Percentiles rank a stretch among this genome's conserved stretches.
Conservation (phyloP, 768 basidiomycete species). For the Daedaleopsis sinensis region DNA sequence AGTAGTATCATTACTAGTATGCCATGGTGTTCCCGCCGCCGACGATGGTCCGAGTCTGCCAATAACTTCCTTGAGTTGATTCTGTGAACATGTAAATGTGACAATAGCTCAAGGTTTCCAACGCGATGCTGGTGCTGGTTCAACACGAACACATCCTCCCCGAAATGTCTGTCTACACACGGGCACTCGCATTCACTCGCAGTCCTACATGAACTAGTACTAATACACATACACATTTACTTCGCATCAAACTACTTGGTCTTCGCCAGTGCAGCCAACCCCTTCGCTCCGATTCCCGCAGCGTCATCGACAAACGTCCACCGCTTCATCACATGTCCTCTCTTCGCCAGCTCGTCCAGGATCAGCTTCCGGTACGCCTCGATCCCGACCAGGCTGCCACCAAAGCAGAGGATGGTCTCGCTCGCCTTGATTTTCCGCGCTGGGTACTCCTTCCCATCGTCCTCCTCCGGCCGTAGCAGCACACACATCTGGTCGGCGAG, state of each 20-base stretch:
- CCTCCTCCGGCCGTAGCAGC: conserved; percentile 46
- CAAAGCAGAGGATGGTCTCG: conserved; percentile 70
- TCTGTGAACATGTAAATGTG: too few species aligned
- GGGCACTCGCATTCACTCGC: too few species aligned
- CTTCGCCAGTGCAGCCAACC: conserved; percentile 44
- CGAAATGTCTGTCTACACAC: too few species aligned
- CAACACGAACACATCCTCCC: too few species aligned
- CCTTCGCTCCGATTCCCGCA: conserved; percentile 60
- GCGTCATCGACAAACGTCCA: conserved; percentile 74
- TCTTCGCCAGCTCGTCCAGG: conserved; percentile 55
- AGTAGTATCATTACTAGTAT: too few species aligned
- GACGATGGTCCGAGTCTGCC: too few species aligned
- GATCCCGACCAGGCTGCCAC: conserved; percentile 75
- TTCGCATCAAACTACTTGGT: not conserved
- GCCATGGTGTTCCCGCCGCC: too few species aligned
- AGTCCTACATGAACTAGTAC: too few species aligned
- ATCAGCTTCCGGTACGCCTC: conserved; percentile 57
- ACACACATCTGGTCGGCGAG: conserved; percentile 64
- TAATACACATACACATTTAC: too few species aligned
- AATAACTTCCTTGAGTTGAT: too few species aligned
- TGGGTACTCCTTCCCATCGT: conserved; percentile 6
- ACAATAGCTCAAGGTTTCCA: too few species aligned
- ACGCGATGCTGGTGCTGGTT: too few species aligned
- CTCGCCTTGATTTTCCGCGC: conserved; percentile 46
- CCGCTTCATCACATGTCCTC: conserved; percentile 65